Base-by-base conservation (phyloP, 2,329 filamentous ascomycete genomes). In the Cercospora sp. region DNA sequence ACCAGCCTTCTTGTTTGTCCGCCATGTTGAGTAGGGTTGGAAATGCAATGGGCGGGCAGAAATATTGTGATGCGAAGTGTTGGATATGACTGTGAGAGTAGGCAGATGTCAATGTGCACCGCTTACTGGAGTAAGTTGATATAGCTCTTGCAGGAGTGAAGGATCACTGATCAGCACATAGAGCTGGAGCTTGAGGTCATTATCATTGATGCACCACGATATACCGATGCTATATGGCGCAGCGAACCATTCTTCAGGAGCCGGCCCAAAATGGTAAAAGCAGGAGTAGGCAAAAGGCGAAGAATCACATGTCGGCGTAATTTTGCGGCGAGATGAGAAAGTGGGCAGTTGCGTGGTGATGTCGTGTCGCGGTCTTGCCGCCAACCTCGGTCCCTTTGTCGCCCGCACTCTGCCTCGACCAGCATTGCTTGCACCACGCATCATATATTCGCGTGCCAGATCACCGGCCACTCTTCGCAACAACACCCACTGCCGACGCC, bases 381-480 rank as follows among this genome's bases (percentile, higher is more conserved):
- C 24, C 60, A 49, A 59, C 55, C 55, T 59, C 55, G 55, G 55
- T 59, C 55, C 55, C 55, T 59, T 59, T 59, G 28, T 32, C 55
- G 55, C 60, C 60, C 37, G 37, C 60, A 62, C 24, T 62, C 37
- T 51, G 26, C 16, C 60, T 45, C 60, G 37, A 51, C 60, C 60
- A 45, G 34, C 60, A 62, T 45, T 62, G 60, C 60, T 62, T 45
- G 60, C 60, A 62, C 34, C n/a, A 49, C 60, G 60, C 43, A 59
- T 59, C 60, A 62, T 62, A 49, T 51, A 62, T 21, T 32, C 60
- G 60, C 34, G 37, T 62, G 60, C 60, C 40, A 43, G 28, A 61
- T 62, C 60, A 30, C 40, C 60, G 37, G 60, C 60, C 37, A 21
- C 60, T 62, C 40, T 21, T 62, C 34, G 60, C 37, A 21, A 49